A percentile compares a stretch with the other conserved stretches of the same genome.
These are phyloP conservation scores for Colletotrichum lindemuthianum DNA, from an alignment of 2,329 filamentous ascomycete species.

Conservation along the genomic window DNA sequence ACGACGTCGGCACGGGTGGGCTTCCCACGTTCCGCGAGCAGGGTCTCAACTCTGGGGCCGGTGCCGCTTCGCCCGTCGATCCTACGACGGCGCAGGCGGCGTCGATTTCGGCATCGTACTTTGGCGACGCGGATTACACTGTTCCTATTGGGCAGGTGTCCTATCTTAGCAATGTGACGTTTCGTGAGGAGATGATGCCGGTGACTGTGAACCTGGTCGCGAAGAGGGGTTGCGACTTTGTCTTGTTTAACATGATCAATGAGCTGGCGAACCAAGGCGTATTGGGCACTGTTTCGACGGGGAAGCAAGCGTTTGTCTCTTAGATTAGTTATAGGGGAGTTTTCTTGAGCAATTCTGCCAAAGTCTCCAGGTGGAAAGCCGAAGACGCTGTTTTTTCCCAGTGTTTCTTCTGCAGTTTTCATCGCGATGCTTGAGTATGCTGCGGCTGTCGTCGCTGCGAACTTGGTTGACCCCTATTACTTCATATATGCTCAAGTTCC, in stretches of 20 bases:
- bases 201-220: conserved; percentile 54
- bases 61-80: conserved; percentile 43
- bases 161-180: conserved; percentile 51
- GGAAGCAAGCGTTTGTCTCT: conserved; percentile 21
- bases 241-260: conserved; percentile 53
- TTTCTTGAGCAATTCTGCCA: too few species aligned
- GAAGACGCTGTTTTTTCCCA: too few species aligned
- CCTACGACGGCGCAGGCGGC: conserved; percentile 40
- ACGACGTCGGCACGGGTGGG: conserved; percentile 54
- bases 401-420: too few species aligned
- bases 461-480: too few species aligned
- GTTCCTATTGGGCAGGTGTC: conserved; percentile 54
- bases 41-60: conserved; percentile 43
- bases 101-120: conserved; percentile 38
- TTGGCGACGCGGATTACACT: conserved; percentile 51
- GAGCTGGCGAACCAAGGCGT: conserved; percentile 51
- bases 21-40: conserved; percentile 50
- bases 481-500: too few species aligned
- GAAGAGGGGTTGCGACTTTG: conserved; percentile 54
- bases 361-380: too few species aligned
- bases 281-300: conserved; percentile 49
- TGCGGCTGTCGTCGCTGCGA: too few species aligned
- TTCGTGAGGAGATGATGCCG: conserved; percentile 51
- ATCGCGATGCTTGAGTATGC: too few species aligned
- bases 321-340: too few species aligned